Base-by-base conservation (phyloP, 176 grass and related monocot species). In the Hsuehochloa calcarea region DNA sequence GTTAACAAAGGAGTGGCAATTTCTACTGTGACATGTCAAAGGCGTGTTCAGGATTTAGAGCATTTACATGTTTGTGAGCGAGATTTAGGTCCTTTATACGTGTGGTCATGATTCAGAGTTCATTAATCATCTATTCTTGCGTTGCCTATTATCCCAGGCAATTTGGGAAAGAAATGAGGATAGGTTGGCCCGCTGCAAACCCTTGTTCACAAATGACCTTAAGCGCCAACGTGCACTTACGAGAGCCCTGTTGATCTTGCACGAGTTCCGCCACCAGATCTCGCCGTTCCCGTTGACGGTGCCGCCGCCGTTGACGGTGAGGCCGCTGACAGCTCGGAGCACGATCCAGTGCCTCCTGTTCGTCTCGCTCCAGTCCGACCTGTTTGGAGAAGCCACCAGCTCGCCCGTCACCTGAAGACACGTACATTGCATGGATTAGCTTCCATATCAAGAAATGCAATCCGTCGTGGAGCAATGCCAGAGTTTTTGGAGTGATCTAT, bases 241-340 rank as follows among this genome's bases (percentile, higher is more conserved):
- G 2, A 87, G 80, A 15, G 89, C 61, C 49, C 43, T 74, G 77
- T 95, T 75, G 25, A 80, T 80, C 65, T 95, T 98, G 96, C 96
- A 98, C 4, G 93, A 95, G 65, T 90, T 59, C 17, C 63, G 15
- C 96, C 96, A 98, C 96, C 93, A 98, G 0, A 11, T 63, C 3
- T 93, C 88, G 34, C 96, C 93, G 31, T 95, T 98, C n/a, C 96
- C 93, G 5, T 94, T 41, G 58, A 98, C 39, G 22, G 72, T 65
- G 29, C 96, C 96, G n/a, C 93, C 91, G 20, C 96, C 96, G 17
- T 29, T 62, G 10, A 98, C 43, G 1, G 65, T 50, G 29, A 98
- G 89, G 15, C 49, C 31, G 15, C 64, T 3, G 26, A 98, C 65
- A n/a, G 34, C 11, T 0, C 55, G 54, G 80, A 95, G 81, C 64